These are phyloP conservation scores for Bremia lactucae DNA, from an alignment of 352 stramenopile species.

Conservation along the genomic window DNA sequence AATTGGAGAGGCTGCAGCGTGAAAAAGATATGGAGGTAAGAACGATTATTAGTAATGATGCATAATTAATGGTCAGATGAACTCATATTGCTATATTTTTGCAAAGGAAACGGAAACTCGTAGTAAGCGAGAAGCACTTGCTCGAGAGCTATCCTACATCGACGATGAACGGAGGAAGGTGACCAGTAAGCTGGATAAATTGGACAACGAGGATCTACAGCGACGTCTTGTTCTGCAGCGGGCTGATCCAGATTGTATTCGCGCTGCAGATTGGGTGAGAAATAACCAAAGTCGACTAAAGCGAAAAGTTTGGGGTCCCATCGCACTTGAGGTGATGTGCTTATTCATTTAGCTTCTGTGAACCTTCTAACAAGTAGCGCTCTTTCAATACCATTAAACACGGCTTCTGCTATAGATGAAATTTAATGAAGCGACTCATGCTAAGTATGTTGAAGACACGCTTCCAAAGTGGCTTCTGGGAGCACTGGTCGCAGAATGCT, in stretches of 20 bases:
- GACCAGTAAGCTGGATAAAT: constrained; percentile 40
- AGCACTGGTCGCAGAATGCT: constrained; percentile 64
- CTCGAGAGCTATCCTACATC: constrained; percentile 31
- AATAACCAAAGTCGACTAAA: constrained; percentile 55
- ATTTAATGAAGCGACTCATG: constrained; percentile 64
- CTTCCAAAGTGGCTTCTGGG: constrained; percentile 71
- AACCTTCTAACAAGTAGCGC: neutral
- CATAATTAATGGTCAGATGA: neutral
- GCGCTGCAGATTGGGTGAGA: constrained; percentile 66
- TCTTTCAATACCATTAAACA: neutral
- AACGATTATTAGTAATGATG: neutral
- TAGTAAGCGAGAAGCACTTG: constrained; percentile 49
- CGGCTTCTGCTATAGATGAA: constrained; percentile 38
- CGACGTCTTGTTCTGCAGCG: constrained; percentile 43
- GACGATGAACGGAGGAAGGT: constrained; percentile 47
- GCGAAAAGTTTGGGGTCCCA: constrained; percentile 70
- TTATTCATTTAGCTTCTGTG: neutral
- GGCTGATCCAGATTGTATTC: constrained; percentile 59
- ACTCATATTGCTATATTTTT: constrained; percentile 1
- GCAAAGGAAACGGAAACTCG: constrained; percentile 57
- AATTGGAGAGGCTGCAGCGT: constrained; percentile 54
- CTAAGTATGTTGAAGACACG: constrained; percentile 79
- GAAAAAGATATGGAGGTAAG: constrained; percentile 58
- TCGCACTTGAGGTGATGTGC: constrained; percentile 53
- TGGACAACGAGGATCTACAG: constrained; percentile 73